A percentile compares a stretch with the other conserved stretches of the same genome.
Evolutionary conservation across 768 basidiomycete species (phyloP).

Genomic region (Phaeotremella skinneri): DNA sequence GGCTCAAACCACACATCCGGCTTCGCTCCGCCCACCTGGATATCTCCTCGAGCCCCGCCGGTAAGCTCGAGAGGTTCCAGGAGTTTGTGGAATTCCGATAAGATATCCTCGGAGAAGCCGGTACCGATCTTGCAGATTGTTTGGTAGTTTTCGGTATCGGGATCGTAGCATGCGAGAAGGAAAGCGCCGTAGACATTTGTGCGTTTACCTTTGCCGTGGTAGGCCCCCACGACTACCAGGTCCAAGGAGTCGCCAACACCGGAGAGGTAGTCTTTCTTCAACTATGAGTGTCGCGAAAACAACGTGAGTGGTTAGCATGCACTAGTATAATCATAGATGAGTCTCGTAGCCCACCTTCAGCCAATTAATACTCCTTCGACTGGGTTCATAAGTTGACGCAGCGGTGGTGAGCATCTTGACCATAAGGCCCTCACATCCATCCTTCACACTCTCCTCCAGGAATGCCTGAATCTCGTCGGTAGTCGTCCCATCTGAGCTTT

Average conservation of each 20-base stretch:
- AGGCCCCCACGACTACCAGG: slow-evolving; percentile 94
- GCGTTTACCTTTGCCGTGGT: slow-evolving; percentile 96
- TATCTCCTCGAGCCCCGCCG: slow-evolving; percentile 66
- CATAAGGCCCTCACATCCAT: slow-evolving; percentile 98
- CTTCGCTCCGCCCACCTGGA: slow-evolving; percentile 87
- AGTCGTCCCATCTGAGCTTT: slow-evolving; percentile 80
- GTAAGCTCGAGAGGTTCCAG: slow-evolving; percentile 64
- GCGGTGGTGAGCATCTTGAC: slow-evolving; percentile 96
- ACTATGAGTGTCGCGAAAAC: slow-evolving; percentile 56
- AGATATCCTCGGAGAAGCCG: slow-evolving; percentile 88
- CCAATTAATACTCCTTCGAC: slow-evolving; percentile 94
- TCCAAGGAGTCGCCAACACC: slow-evolving; percentile 97
- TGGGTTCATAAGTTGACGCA: slow-evolving; percentile 92
- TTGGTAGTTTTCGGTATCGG: slow-evolving; percentile 89
- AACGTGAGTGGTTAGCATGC: background rate
- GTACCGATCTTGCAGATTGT: slow-evolving; percentile 99
- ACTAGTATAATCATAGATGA: background rate
- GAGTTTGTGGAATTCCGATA: slow-evolving; percentile 74
- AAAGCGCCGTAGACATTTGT: slow-evolving; percentile 98
- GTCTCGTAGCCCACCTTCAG: slow-evolving; percentile 67
- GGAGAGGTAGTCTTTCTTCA: slow-evolving; percentile 97
- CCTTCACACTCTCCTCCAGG: slow-evolving; percentile 93
- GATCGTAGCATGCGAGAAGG: slow-evolving; percentile 93
- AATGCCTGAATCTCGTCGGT: slow-evolving; percentile 92
- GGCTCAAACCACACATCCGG: slow-evolving; percentile 99